Evolutionary conservation across 2,329 filamentous ascomycete genomes (phyloP).

Genomic region (Xenosphaeropsis pyriputrescens): DNA sequence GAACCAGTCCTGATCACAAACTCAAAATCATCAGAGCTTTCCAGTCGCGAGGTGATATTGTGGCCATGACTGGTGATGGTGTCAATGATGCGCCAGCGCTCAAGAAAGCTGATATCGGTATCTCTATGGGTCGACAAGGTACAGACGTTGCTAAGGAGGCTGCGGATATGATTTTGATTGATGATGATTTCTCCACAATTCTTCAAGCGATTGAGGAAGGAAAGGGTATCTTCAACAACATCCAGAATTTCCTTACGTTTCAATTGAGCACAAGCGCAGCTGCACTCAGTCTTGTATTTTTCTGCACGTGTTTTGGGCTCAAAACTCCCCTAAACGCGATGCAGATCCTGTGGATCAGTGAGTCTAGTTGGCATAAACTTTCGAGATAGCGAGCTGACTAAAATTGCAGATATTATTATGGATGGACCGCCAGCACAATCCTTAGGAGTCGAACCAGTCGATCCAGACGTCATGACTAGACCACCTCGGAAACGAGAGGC

Average conservation of each 20-base stretch:
- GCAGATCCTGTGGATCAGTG: slow-evolving; percentile 99
- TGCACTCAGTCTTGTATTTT: slow-evolving; percentile 74
- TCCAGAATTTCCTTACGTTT: slow-evolving; percentile 98
- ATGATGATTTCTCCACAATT: slow-evolving; percentile 85
- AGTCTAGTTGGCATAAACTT: slow-evolving; percentile 22
- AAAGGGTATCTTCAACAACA: slow-evolving; percentile 99
- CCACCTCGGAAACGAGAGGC: slow-evolving; percentile 79
- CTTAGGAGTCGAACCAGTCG: slow-evolving; percentile 86
- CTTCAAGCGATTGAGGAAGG: slow-evolving; percentile 93
- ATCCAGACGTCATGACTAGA: slow-evolving; percentile 83
- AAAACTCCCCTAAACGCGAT: slow-evolving; percentile 95
- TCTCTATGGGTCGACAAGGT: slow-evolving; percentile 88
- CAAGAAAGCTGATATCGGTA: slow-evolving; percentile 95
- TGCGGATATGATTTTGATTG: slow-evolving; percentile 83
- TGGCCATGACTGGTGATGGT: slow-evolving; percentile 97
- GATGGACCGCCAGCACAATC: slow-evolving; percentile 96
- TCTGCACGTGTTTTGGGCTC: slow-evolving; percentile 87
- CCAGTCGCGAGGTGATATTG: slow-evolving; percentile 85
- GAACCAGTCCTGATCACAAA: slow-evolving; percentile 95
- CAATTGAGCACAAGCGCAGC: slow-evolving; percentile 95
- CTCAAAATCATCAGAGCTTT: slow-evolving; percentile 90
- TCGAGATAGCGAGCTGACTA: slow-evolving; percentile 7
- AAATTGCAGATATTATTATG: slow-evolving; percentile 83
- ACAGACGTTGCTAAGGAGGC: slow-evolving; percentile 97
- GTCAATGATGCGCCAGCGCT: slow-evolving; percentile 95